These are phyloP conservation scores for Stenogyne calaminthoides DNA, from an alignment of 305 asterid genomes.

Conservation along the genomic window DNA sequence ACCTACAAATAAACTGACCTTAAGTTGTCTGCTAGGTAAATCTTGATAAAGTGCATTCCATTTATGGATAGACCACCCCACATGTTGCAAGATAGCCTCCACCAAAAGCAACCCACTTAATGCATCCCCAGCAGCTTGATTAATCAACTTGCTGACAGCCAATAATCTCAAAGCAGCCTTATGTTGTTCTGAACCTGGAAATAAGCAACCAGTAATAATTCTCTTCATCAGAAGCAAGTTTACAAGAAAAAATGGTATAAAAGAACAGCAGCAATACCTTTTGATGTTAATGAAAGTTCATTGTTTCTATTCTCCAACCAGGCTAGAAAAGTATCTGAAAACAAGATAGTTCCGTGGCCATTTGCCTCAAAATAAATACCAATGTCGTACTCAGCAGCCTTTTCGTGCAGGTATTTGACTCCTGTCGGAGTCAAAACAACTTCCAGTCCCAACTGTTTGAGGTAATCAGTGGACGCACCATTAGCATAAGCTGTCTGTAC, in stretches of 20 bases:
- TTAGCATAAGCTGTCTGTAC: conserved; percentile 98
- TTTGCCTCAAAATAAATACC: conserved; percentile 96
- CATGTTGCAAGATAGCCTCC: conserved; percentile 73
- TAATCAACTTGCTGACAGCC: conserved; percentile 76
- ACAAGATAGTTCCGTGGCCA: conserved; percentile 95
- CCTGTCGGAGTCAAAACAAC: conserved; percentile 88
- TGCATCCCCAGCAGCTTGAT: conserved; percentile 96
- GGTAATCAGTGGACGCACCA: conserved; percentile 90
- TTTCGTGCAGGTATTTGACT: conserved; percentile 85
- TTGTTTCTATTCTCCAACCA: conserved; percentile 60
- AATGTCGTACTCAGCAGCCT: conserved; percentile 84
- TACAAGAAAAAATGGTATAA: conserved; percentile 6
- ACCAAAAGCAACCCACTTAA: conserved; percentile 81
- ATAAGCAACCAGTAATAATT: conserved; percentile 24
- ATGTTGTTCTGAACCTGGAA: conserved; percentile 68
- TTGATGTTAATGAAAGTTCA: conserved; percentile 55
- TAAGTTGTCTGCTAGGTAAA: conserved; percentile 90
- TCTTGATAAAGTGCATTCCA: conserved; percentile 86
- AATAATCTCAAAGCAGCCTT: conserved; percentile 79
- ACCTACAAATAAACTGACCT: conserved; percentile 48
- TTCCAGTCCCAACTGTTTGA: conserved; percentile 71
- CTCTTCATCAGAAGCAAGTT: conserved; percentile 15
- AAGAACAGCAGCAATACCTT: conserved; percentile 45
- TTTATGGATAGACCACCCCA: conserved; percentile 68
- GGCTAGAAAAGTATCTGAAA: conserved; percentile 60